Conservation (phyloP, 2,329 filamentous ascomycete species). For the Thermoascus crustaceus region DNA sequence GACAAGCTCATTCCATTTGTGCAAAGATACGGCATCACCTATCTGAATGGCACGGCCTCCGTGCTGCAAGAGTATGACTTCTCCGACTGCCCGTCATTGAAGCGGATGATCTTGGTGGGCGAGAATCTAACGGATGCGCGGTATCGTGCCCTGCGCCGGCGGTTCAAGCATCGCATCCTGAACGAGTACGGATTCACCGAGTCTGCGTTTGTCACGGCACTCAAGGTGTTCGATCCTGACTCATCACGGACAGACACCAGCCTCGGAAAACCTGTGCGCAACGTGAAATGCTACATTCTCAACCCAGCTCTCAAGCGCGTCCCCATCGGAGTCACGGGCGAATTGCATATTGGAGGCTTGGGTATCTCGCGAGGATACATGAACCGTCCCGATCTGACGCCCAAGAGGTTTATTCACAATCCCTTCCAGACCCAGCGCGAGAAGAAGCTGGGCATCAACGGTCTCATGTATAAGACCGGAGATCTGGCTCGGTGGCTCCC, state of each 20-base stretch:
- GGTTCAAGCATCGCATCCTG: constrained; percentile 4
- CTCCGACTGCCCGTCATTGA: constrained; percentile 6
- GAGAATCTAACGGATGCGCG: constrained; percentile 9
- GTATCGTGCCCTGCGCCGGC: constrained; percentile 6
- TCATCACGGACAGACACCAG: constrained; percentile 5
- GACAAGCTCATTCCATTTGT: not conserved
- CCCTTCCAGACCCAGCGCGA: constrained; percentile 1
- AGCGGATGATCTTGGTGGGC: constrained; percentile 7
- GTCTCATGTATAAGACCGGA: constrained; percentile 14
- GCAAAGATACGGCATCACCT: not conserved
- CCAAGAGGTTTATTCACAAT: constrained; percentile 5
- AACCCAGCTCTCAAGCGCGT: constrained; percentile 7
- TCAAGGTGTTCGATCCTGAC: constrained; percentile 5
- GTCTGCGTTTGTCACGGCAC: constrained; percentile 9
- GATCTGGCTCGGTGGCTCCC: constrained; percentile 13
- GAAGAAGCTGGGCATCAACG: not conserved
- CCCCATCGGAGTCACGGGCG: constrained; percentile 10
- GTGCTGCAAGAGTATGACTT: constrained; percentile 2
- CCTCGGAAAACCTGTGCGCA: constrained; percentile 9
- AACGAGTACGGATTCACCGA: constrained; percentile 15
- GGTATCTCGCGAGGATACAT: constrained; percentile 12
- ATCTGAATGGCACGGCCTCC: not conserved
- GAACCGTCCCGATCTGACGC: constrained; percentile 11
- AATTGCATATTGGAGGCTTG: constrained; percentile 10
- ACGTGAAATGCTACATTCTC: constrained; percentile 8